Evolutionary conservation across 2,329 filamentous ascomycete genomes (phyloP).

Genomic region (Fusarium miscanthi): DNA sequence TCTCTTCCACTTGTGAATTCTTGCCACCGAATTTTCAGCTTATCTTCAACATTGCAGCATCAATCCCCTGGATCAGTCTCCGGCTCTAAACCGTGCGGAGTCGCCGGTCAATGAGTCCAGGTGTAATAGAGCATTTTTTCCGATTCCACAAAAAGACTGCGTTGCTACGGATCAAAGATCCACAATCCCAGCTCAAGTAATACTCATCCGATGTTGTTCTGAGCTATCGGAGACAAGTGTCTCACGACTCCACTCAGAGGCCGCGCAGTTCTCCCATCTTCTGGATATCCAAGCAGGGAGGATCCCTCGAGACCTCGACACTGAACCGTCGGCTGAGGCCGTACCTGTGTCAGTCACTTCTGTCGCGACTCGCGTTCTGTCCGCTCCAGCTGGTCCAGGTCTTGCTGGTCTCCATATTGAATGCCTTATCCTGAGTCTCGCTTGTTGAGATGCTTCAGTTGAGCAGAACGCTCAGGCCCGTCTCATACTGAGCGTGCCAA

Average conservation of each 20-base stretch:
- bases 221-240: conserved; percentile 41
- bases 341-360: conserved; percentile 13
- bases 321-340: conserved; percentile 9
- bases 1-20: conserved; percentile 5
- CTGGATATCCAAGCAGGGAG: conserved; percentile 36
- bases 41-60: background rate
- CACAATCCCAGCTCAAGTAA: conserved; percentile 25
- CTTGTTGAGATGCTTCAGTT: conserved; percentile 16
- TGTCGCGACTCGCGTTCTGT: conserved; percentile 15
- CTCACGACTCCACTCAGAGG: conserved; percentile 39
- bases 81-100: conserved; percentile 1
- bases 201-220: conserved; percentile 28
- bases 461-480: background rate
- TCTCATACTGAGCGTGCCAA: background rate
- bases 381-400: conserved; percentile 19
- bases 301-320: conserved; percentile 19
- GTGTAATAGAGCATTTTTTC: conserved; percentile 10
- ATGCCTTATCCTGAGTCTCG: conserved; percentile 17
- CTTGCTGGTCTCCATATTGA: conserved; percentile 5
- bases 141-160: conserved; percentile 14
- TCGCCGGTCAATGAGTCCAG: conserved; percentile 13
- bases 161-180: conserved; percentile 31
- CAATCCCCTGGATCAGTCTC: background rate
- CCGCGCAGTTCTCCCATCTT: conserved; percentile 24
- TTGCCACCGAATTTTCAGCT: conserved; percentile 5